Evolutionary conservation across 108 stramenopile genomes (phyloP).

Genomic region (Stephanodiscus minutulus): DNA sequence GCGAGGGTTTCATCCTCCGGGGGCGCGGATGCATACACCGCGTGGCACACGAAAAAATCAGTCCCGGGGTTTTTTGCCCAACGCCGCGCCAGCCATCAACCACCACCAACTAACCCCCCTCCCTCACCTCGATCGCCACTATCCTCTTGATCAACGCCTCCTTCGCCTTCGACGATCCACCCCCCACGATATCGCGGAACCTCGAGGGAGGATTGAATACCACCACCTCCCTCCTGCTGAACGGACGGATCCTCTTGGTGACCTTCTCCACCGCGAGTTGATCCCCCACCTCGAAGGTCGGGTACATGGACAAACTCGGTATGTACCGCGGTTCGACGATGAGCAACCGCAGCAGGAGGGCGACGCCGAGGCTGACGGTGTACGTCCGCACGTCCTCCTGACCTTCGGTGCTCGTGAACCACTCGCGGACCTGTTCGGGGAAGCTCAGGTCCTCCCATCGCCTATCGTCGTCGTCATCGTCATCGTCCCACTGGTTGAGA

Average conservation of each 20-base stretch:
- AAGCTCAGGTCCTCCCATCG: constrained; percentile 34
- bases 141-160: constrained; percentile 96
- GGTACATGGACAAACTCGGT: constrained; percentile 94
- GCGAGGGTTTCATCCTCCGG: background rate
- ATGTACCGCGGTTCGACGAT: constrained; percentile 95
- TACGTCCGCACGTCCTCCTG: constrained; percentile 82
- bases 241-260: constrained; percentile 83
- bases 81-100: background rate
- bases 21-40: no score
- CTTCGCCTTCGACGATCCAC: constrained; percentile 56
- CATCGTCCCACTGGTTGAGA: constrained; percentile 39
- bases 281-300: constrained; percentile 96
- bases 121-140: constrained; percentile 89
- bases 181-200: constrained; percentile 82
- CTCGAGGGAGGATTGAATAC: constrained; percentile 92
- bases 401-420: constrained; percentile 64
- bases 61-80: no score
- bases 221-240: constrained; percentile 91
- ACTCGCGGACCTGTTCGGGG: constrained; percentile 43
- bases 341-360: constrained; percentile 71
- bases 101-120: background rate
- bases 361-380: constrained; percentile 69
- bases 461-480: constrained; percentile 25
- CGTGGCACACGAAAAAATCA: no score
- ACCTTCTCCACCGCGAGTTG: constrained; percentile 96